Base-by-base conservation (phyloP, 2,329 filamentous ascomycete species). In the Aaosphaeria pasadenensis region DNA sequence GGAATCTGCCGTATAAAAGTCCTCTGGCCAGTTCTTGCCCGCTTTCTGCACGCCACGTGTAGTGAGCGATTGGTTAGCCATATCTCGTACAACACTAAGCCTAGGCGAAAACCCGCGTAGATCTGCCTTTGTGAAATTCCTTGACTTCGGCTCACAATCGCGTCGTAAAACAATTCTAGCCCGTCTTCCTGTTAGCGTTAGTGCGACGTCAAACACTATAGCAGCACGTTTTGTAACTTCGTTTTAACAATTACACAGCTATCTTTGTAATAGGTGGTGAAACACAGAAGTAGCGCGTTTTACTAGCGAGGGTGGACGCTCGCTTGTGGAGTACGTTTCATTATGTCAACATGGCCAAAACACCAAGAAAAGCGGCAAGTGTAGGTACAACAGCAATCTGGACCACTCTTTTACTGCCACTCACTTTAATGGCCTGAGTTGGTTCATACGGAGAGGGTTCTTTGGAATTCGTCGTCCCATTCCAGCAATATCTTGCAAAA, bases 401-500 rank as follows among this genome's bases (percentile, higher is more conserved):
- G 7, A n/a, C 32, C n/a, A 7, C 32, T 35, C n/a, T 35, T n/a
- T 7, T n/a, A 35, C 32, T 7, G 7, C 32, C 32, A 35, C 32
- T 35, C n/a, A n/a, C n/a, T n/a, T 35, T 35, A n/a, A 35, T n/a
- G n/a, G 32, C 32, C 7, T 42, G 39, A 24, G 45, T 31, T 11
- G 45, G 30, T 35, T 6, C 35, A 67, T 53, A 53, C 11, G 48
- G 43, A 38, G 40, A 31, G 36, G 54, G 53, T 2, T 39, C 30
- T 29, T 42, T 56, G 4, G 70, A 71, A 48, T 79, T 72, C 7
- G 71, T 49, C 4, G 81, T 87, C 13, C 91, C 91, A 67, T 96
- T 81, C 91, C 91, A 96, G 79, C 91, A 96, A 74, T 95, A 95
- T 17, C 75, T 71, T 13, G 75, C 54, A 70, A 95, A 96, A 74